Evolutionary conservation across 768 basidiomycete genomes (phyloP).

Genomic region (Cystoderma amianthinum): DNA sequence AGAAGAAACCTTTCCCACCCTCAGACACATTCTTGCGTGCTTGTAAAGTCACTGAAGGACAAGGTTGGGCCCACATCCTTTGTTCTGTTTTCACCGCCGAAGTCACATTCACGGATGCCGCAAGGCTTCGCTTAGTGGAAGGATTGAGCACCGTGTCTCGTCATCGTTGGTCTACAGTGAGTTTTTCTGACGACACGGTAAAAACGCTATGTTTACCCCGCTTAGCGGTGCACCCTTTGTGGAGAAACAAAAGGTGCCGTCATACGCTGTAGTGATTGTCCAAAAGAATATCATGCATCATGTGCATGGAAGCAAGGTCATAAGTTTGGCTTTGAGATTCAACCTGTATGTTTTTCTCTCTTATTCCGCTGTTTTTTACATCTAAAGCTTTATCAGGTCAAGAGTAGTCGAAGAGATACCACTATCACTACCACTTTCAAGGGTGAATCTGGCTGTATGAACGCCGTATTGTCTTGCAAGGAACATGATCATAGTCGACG

Average conservation of each 20-base stretch:
- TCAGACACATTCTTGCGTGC: slow-evolving; percentile 65
- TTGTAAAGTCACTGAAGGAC: slow-evolving; percentile 88
- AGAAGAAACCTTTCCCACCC: slow-evolving; percentile 37
- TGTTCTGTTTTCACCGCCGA: slow-evolving; percentile 89
- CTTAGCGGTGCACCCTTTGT: slow-evolving; percentile 73
- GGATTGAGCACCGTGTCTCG: slow-evolving; percentile 70
- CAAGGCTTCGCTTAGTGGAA: slow-evolving; percentile 73
- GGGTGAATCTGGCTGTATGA: slow-evolving; percentile 74
- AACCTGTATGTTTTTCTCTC: slow-evolving; percentile 46
- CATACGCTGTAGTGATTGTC: slow-evolving; percentile 79
- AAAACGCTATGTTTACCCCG: background rate
- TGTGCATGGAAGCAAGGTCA: slow-evolving; percentile 86
- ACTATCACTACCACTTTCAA: slow-evolving; percentile 67
- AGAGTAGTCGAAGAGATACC: slow-evolving; percentile 66
- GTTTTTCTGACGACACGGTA: slow-evolving; percentile 16
- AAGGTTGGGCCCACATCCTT: slow-evolving; percentile 87
- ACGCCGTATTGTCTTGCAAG: slow-evolving; percentile 70
- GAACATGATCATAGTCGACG: slow-evolving; percentile 62
- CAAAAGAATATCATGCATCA: slow-evolving; percentile 73
- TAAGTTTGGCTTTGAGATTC: slow-evolving; percentile 91
- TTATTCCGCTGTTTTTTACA: background rate
- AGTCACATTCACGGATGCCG: slow-evolving; percentile 72
- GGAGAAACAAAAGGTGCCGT: slow-evolving; percentile 68
- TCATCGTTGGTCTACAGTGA: slow-evolving; percentile 68
- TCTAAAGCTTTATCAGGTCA: slow-evolving; percentile 44